These are phyloP conservation scores for Pulchroboletus neoregius DNA, from an alignment of 1,284 basidiomycete genomes.

Conservation along the genomic window DNA sequence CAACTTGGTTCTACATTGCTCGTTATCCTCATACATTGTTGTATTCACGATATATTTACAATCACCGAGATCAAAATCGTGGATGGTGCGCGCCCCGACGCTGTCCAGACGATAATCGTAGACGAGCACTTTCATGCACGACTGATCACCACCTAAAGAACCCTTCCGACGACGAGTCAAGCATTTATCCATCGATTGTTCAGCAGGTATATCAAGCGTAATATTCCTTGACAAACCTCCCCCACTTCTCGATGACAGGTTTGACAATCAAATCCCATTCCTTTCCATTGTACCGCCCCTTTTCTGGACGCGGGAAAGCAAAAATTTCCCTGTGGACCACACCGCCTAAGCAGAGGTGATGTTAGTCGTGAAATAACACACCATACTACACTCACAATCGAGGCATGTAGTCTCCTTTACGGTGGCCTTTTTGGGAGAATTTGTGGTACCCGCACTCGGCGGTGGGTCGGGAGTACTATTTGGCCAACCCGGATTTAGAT, in stretches of 20 bases:
- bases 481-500: constrained; percentile 51
- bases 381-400: constrained; percentile 32
- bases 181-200: too few species aligned
- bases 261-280: constrained; percentile 74
- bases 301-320: constrained; percentile 51
- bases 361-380: constrained; percentile 1
- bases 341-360: constrained; percentile 41
- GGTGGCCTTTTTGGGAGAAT: constrained; percentile 10
- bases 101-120: neutral
- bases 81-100: too few species aligned
- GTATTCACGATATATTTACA: constrained; percentile 1
- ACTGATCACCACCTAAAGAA: neutral
- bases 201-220: constrained; percentile 26
- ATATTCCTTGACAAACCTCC: constrained; percentile 43
- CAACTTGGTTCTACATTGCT: neutral
- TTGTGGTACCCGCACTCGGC: neutral
- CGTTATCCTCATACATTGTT: neutral
- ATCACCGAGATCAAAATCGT: neutral
- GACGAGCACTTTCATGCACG: neutral
- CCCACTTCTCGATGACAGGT: constrained; percentile 75
- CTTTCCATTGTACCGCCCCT: constrained; percentile 50
- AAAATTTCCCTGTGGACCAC: constrained; percentile 72
- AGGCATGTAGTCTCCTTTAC: constrained; percentile 25
- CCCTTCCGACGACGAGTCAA: too few species aligned
- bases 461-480: constrained; percentile 15